phyloP scores from a whole-genome alignment of 192 early-diverging fungal genomes.

The Linnemannia exigua region DNA sequence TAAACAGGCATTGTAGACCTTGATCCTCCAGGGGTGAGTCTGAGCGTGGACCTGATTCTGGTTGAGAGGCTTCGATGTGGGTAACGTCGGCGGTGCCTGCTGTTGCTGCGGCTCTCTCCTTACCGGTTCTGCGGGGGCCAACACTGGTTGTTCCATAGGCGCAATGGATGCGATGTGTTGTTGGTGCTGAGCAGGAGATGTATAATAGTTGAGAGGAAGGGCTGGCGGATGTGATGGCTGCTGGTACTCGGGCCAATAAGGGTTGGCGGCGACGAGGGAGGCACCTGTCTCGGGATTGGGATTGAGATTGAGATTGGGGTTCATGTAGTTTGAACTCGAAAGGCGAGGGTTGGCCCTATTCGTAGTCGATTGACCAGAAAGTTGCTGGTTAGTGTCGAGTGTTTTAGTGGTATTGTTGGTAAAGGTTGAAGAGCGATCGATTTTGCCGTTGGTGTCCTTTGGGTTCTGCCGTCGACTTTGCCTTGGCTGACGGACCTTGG shows the following conservation, averaged over 20 bases:
- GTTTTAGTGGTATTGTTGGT: background rate
- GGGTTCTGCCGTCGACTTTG: slow-evolving; percentile 3
- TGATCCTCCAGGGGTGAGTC: slow-evolving; percentile 57
- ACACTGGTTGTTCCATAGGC: background rate
- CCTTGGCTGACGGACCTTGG: background rate
- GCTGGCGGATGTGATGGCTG: slow-evolving; percentile 14
- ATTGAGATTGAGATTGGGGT: background rate
- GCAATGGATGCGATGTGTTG: background rate
- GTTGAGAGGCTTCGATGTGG: slow-evolving; percentile 16
- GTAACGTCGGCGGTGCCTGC: background rate
- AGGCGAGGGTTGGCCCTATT: slow-evolving; percentile 19
- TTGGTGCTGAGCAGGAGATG: slow-evolving; percentile 19
- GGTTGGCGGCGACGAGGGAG: slow-evolving; percentile 6
- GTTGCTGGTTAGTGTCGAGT: slow-evolving; percentile 27
- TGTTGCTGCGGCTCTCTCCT: slow-evolving; percentile 1
- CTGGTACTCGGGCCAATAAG: slow-evolving; percentile 36
- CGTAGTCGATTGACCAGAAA: slow-evolving; percentile 12
- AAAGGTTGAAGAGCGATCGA: background rate
- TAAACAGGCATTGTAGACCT: slow-evolving; percentile 60
- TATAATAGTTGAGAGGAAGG: slow-evolving; percentile 23
- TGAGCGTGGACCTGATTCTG: slow-evolving; percentile 54
- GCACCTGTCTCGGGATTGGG: background rate
- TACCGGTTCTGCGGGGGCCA: background rate
- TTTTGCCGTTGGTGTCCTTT: background rate
- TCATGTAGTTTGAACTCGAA: background rate